Conservation (phyloP, 1,284 basidiomycete genomes). For the Ceratobasidium sp. region DNA sequence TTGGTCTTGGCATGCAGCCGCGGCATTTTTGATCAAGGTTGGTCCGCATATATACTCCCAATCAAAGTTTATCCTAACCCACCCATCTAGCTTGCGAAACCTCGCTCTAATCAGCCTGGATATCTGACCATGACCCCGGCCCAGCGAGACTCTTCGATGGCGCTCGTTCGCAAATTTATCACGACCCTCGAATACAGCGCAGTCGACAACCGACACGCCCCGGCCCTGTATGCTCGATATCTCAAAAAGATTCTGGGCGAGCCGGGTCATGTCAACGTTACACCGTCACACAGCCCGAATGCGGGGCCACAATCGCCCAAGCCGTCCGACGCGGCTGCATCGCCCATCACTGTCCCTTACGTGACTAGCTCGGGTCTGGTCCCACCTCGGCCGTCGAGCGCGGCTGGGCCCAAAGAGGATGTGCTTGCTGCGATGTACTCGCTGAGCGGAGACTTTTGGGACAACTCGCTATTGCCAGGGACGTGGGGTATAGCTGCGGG, state of each 20-base stretch:
- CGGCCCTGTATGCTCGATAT: constrained; percentile 26
- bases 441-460: constrained; percentile 27
- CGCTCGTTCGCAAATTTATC: constrained; percentile 18
- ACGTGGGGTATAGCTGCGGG: constrained; percentile 22
- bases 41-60: neutral
- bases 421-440: constrained; percentile 28
- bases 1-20: neutral
- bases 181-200: constrained; percentile 15
- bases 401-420: neutral
- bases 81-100: constrained; percentile 17
- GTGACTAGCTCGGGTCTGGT: neutral
- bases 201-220: constrained; percentile 21
- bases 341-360: neutral
- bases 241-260: constrained; percentile 20
- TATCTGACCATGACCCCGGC: constrained; percentile 22
- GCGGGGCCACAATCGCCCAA: neutral
- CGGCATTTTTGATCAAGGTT: constrained; percentile 36
- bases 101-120: constrained; percentile 1
- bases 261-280: neutral
- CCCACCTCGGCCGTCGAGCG: constrained; percentile 9
- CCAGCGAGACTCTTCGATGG: constrained; percentile 15
- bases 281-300: neutral
- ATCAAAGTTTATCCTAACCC: no score
- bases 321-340: neutral
- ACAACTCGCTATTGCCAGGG: constrained; percentile 32